Base-by-base conservation (phyloP, 75 land plant species). In the Chamaecyparis obtusa region DNA sequence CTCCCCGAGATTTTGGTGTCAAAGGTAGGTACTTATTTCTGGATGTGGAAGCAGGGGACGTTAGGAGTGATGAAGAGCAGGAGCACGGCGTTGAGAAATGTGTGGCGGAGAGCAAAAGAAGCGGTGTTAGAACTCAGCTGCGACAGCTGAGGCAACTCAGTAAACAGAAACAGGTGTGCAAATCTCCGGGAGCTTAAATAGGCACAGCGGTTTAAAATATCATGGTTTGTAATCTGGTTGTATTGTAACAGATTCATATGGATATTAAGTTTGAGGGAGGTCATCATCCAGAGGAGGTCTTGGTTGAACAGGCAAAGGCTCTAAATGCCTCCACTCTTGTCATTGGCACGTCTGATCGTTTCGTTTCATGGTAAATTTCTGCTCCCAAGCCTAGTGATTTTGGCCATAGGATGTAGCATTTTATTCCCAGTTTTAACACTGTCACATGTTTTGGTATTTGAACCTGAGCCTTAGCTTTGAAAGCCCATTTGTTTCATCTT, bases 271-370 rank as follows among this genome's bases (percentile, higher is more conserved):
- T 80, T 24, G 83, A 44, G 49, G 83, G 46, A 21, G 83, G 83
- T 30, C 32, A 81, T 3, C 46, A 81, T 81, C 49, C 83, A 2
- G 83, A 81, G 54, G 24, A 81, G n/a, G 83, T 81, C 14, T 14
- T 81, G n/a, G 43, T 81, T 46, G n/a, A 81, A 44, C 83, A 81
- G 32, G 83, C 83, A 24, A 46, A 44, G 32, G 32, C 15, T 81
- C 32, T 81, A 32, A 81, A 44, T 10, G 83, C 83, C 43, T 81
- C 83, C 49, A 44, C 49, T 46, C 83, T 81, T 46, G 83, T 81
- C 9, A 46, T 81, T n/a, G 83, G 83, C 83, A 44, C 83, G 1
- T 46, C 83, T n/a, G 51, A 81, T 81, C 33, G 83, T 44, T 81
- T 81, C 46, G 83, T 81, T 21, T n/a, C 83, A 46, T 46, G 83